phyloP scores from a whole-genome alignment of 345 rosid species.

The Barbarea vulgaris region DNA sequence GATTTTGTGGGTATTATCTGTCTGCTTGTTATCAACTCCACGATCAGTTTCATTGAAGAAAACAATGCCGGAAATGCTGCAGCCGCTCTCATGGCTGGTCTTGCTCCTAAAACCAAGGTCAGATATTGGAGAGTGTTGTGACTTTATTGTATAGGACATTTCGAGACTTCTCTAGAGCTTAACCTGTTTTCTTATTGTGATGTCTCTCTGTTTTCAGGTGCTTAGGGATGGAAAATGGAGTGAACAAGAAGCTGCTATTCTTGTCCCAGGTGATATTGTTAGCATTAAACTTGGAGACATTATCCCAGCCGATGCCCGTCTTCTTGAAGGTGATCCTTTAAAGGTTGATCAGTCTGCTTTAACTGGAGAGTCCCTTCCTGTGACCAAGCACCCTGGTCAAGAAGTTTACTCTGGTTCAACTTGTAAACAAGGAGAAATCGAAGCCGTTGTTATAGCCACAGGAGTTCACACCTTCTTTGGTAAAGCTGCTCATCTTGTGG shows the following conservation, averaged over 20 bases:
- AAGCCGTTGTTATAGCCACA: slow-evolving; percentile 46
- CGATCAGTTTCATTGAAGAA: slow-evolving; percentile 48
- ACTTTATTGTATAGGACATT: not conserved
- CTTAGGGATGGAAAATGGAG: slow-evolving; percentile 51
- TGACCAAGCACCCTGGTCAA: slow-evolving; percentile 45
- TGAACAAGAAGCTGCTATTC: slow-evolving; percentile 50
- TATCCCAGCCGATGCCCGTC: slow-evolving; percentile 91
- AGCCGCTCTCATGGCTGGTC: slow-evolving; percentile 51
- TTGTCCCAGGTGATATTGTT: slow-evolving; percentile 47
- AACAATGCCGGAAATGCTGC: slow-evolving; percentile 49
- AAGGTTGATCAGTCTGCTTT: slow-evolving; percentile 89
- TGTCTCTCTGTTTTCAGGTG: slow-evolving; percentile 33
- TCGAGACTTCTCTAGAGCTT: not conserved
- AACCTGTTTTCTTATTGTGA: not conserved
- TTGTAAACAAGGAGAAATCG: slow-evolving; percentile 50
- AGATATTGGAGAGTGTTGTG: not conserved
- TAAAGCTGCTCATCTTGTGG: slow-evolving; percentile 51
- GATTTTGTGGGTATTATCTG: slow-evolving; percentile 49
- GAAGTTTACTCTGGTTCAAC: slow-evolving; percentile 51
- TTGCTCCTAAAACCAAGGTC: slow-evolving; percentile 49
- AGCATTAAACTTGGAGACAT: slow-evolving; percentile 84
- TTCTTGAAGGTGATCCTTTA: slow-evolving; percentile 83
- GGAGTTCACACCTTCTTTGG: slow-evolving; percentile 50
- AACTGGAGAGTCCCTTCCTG: slow-evolving; percentile 87
- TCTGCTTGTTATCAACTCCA: slow-evolving; percentile 47